Percentiles rank a stretch among this genome's conserved stretches.
Evolutionary conservation across 345 rosid genomes (phyloP).

Genomic region (Eucalyptus microcorys): DNA sequence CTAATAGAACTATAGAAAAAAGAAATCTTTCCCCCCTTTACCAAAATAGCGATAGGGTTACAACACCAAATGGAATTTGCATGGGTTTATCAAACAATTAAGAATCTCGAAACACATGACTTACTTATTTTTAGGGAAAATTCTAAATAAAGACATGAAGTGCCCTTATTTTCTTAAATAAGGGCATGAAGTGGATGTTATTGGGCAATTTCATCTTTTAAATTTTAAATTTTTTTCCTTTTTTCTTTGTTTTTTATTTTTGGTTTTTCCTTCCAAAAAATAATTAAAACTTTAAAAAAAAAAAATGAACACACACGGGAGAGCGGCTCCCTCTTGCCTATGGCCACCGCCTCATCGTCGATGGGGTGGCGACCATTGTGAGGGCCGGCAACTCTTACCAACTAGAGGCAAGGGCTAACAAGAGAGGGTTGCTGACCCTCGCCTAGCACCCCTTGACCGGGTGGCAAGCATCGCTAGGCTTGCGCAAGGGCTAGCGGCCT

Average conservation of each 20-base stretch:
- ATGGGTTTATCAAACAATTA: neutral
- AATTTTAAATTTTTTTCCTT: no score
- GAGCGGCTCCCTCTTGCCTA: no score
- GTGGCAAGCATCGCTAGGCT: rapidly evolving
- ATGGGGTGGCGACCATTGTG: no score
- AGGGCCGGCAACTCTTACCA: rapidly evolving
- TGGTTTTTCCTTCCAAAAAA: no score
- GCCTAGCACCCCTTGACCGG: rapidly evolving
- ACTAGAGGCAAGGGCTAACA: no score
- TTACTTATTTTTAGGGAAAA: neutral
- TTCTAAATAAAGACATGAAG: rapidly evolving
- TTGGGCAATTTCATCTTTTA: no score
- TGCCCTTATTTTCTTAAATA: no score
- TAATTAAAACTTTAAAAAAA: no score
- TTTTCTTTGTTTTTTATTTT: no score
- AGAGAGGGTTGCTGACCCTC: no score
- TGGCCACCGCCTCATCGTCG: rapidly evolving
- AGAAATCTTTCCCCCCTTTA: neutral
- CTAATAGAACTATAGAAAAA: neutral
- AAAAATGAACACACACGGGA: no score
- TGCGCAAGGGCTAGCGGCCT: no score
- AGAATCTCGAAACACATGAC: neutral
- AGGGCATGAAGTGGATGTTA: rapidly evolving
- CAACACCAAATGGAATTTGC: neutral
- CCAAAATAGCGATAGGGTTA: neutral